A percentile compares a stretch with the other conserved stretches of the same genome.
Conservation (phyloP, 176 grass and related monocot species). For the Oropetium thomaeum region DNA sequence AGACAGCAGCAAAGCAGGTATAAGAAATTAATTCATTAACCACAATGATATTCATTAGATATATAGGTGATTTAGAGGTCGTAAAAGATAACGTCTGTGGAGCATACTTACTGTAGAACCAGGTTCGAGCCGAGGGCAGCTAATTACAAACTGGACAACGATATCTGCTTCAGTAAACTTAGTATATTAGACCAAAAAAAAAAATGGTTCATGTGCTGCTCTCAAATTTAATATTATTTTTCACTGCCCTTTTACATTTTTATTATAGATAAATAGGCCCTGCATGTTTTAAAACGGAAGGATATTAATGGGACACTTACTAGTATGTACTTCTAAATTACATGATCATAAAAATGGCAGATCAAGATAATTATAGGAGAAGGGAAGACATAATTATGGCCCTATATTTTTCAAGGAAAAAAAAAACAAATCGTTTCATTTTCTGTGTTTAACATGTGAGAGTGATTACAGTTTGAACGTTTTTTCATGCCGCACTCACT, state of each 20-base stretch:
- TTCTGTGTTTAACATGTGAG: too few species aligned
- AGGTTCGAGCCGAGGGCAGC: slow-evolving; percentile 51
- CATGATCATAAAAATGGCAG: too few species aligned
- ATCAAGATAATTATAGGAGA: too few species aligned
- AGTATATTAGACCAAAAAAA: slow-evolving; percentile 10
- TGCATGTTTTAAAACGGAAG: neutral
- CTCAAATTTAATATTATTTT: slow-evolving; percentile 5
- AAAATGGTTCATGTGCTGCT: neutral
- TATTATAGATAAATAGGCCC: neutral
- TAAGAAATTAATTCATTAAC: neutral
- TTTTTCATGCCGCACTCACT: too few species aligned
- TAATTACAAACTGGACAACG: slow-evolving; percentile 83
- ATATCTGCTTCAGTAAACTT: slow-evolving; percentile 51
- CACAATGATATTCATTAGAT: neutral
- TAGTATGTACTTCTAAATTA: too few species aligned
- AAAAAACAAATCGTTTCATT: too few species aligned
- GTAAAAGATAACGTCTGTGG: slow-evolving; percentile 20
- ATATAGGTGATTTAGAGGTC: neutral
- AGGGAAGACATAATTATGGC: too few species aligned
- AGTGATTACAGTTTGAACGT: too few species aligned
- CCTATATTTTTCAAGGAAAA: too few species aligned
- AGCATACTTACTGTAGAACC: slow-evolving; percentile 62
- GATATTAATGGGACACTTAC: too few species aligned
- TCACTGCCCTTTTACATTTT: neutral
- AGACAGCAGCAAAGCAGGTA: slow-evolving; percentile 23